Evolutionary conservation across 139 green algal species (phyloP).

Genomic region (Axilococcus clingmanii): DNA sequence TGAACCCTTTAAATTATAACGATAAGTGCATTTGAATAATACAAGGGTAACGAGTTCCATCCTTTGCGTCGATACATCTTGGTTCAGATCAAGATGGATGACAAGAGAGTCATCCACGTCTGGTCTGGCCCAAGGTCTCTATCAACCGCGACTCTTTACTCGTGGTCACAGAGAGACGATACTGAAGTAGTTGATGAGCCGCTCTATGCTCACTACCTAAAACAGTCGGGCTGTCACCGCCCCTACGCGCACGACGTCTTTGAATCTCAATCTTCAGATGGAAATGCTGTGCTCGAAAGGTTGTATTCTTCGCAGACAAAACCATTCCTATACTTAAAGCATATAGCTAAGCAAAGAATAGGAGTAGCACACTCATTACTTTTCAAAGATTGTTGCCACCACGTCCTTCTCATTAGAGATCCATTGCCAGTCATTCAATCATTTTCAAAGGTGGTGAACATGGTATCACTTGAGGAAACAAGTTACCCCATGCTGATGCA

Average conservation of each 20-base stretch:
- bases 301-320: slow-evolving; percentile 18
- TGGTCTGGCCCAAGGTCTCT: slow-evolving; percentile 26
- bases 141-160: slow-evolving; percentile 26
- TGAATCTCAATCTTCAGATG: slow-evolving; percentile 23
- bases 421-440: slow-evolving; percentile 46
- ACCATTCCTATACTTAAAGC: slow-evolving; percentile 52
- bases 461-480: slow-evolving; percentile 57
- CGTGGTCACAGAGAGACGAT: slow-evolving; percentile 21
- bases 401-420: slow-evolving; percentile 42
- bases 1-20: too few relatives aligned
- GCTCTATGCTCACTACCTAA: slow-evolving; percentile 29
- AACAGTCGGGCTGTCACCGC: neutral
- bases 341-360: slow-evolving; percentile 68
- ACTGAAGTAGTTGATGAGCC: slow-evolving; percentile 29
- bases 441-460: slow-evolving; percentile 45
- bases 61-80: too few relatives aligned
- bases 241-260: slow-evolving; percentile 26
- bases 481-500: slow-evolving; percentile 45
- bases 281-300: slow-evolving; percentile 32
- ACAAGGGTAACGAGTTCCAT: too few relatives aligned
- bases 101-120: slow-evolving; percentile 11
- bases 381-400: slow-evolving; percentile 16
- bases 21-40: too few relatives aligned
- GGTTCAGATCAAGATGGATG: too few relatives aligned
- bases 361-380: slow-evolving; percentile 36